Evolutionary conservation across 768 basidiomycete genomes (phyloP), one percentile per base, ranked within the genome.

Genomic region (Chalciporus chontae): DNA sequence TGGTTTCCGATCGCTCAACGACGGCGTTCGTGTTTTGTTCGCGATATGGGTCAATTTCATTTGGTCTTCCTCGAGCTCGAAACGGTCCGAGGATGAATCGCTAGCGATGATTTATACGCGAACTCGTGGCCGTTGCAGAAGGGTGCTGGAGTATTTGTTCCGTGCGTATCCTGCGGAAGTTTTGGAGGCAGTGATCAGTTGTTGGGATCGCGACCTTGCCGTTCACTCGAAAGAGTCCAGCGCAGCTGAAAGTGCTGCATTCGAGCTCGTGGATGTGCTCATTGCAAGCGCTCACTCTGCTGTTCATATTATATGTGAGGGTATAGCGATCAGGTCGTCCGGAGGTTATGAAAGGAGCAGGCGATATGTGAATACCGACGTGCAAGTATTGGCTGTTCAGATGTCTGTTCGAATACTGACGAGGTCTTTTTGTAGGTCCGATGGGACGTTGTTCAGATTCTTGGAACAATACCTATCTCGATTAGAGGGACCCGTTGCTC

Each of bases 261-360:
- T 94, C 60, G 87, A 93, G 49, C 74, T 95, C 19, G 73, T 95
- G 11, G 93, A 96, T 63, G 71, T 84, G 14, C 78, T 98, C 26
- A 79, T 93, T 7, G 77, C 89, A 3, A 95, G 80, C 62, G 87
- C 93, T 4, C 92, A 93, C 59, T 86, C 78, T 47, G 83, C 89
- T 8, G 92, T 97, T 1, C 85, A 91, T 54, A 85, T 94, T 78
- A 72, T 92, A 27, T 94, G 90, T 62, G 92, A 96, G 63, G 85
- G 84, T 58, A 87, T 93, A 40, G 74, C 73, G 17, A 69, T 70
- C 50, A 84, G 90, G 9, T 72, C 81, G 7, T 72, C 78, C 7
- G 73, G 74, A 3, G 58, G 75, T 6, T 67, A 80, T 4, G 89
- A 90, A 48, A 80, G 76, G 62, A 73, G 64, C 53, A 81, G 77